These are phyloP conservation scores for Dissophora ornata DNA, from an alignment of 192 early-diverging fungal species.

Conservation along the genomic window DNA sequence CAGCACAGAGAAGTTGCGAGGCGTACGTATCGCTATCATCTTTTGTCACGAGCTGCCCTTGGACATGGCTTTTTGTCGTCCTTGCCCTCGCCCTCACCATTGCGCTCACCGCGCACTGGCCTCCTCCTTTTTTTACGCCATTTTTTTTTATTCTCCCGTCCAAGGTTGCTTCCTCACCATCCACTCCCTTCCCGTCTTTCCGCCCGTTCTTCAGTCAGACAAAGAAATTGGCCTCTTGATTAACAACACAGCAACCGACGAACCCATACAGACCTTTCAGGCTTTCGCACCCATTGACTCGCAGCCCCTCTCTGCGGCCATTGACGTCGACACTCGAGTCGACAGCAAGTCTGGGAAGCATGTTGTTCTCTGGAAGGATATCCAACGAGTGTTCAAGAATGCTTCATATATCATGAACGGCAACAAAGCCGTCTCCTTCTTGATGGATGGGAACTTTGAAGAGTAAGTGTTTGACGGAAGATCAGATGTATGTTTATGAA, in stretches of 20 bases:
- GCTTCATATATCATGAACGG: not conserved
- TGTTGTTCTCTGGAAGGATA: constrained; percentile 21
- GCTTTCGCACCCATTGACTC: not conserved
- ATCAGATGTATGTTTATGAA: not conserved
- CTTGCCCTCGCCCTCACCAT: no score
- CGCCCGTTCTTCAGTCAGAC: no score
- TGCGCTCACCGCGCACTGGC: no score
- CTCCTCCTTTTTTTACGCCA: no score
- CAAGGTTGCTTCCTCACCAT: no score
- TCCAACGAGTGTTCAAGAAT: not conserved
- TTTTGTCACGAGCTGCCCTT: no score
- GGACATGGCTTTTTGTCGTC: no score
- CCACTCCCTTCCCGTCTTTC: no score
- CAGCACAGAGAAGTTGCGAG: no score
- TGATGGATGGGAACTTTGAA: constrained; percentile 2
- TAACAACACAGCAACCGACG: not conserved
- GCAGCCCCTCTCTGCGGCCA: not conserved
- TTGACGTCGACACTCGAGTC: not conserved
- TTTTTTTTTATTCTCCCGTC: no score
- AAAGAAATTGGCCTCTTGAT: no score
- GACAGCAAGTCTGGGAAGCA: not conserved
- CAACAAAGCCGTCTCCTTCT: not conserved
- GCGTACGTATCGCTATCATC: no score
- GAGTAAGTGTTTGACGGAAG: constrained; percentile 1
- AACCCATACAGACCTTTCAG: not conserved